Conservation (phyloP, 2,329 filamentous ascomycete genomes). For the Diaporthe sp. region DNA sequence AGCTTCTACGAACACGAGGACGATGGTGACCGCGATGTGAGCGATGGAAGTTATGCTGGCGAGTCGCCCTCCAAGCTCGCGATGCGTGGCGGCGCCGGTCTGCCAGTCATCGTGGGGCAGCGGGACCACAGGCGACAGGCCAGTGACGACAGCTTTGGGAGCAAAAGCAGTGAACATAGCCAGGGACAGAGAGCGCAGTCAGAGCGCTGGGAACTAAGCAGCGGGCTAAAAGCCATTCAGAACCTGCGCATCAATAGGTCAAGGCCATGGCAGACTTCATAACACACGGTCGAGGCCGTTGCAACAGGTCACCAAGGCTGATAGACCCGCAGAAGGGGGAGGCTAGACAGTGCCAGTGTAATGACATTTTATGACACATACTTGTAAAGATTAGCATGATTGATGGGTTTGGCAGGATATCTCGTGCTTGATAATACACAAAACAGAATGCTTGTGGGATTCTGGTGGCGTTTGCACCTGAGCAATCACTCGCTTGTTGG, state of each 20-base stretch:
- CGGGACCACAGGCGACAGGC: constrained; percentile 16
- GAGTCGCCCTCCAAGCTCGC: background rate
- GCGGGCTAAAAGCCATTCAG: constrained; percentile 29
- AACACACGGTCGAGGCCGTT: background rate
- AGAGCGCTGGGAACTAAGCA: constrained; percentile 29
- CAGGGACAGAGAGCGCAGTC: background rate
- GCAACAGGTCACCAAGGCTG: background rate
- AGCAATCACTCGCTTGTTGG: background rate
- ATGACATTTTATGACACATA: background rate
- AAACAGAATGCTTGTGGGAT: background rate
- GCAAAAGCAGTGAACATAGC: constrained; percentile 6
- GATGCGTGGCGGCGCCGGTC: background rate
- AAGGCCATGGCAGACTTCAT: constrained; percentile 1
- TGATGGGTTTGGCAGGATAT: background rate
- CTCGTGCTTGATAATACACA: background rate
- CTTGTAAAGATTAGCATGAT: background rate
- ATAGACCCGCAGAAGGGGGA: background rate
- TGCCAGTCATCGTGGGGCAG: constrained; percentile 19
- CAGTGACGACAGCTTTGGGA: constrained; percentile 22
- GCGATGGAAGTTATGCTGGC: background rate
- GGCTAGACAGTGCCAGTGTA: background rate
- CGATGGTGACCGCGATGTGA: background rate
- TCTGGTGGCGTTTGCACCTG: background rate
- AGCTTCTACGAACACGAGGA: constrained; percentile 23
- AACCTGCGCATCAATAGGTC: constrained; percentile 28